These are phyloP conservation scores for Boletus huronensis DNA, from an alignment of 768 basidiomycete genomes.

Conservation along the genomic window DNA sequence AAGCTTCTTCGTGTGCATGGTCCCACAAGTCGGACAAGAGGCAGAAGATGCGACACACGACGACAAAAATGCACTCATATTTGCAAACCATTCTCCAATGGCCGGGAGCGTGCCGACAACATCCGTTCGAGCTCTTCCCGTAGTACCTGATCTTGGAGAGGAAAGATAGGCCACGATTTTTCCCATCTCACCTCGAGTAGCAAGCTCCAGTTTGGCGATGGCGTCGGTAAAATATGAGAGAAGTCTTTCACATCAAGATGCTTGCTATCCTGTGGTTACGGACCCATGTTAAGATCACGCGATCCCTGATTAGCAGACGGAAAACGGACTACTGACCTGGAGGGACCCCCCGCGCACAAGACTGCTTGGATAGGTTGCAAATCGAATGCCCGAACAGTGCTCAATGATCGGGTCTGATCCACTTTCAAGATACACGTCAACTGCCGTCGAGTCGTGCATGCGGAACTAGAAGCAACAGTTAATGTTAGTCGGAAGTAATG, in stretches of 20 bases:
- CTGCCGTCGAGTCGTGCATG: slow-evolving; percentile 70
- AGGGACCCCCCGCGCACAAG: background rate
- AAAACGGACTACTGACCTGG: slow-evolving; percentile 15
- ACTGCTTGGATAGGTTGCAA: slow-evolving; percentile 55
- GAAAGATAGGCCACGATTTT: slow-evolving; percentile 21
- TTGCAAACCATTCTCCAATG: background rate
- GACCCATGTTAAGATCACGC: background rate
- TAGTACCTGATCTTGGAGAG: slow-evolving; percentile 16
- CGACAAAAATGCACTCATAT: background rate
- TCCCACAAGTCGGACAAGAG: background rate
- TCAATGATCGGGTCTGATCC: slow-evolving; percentile 80
- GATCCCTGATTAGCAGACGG: background rate
- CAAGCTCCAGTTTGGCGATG: slow-evolving; percentile 71
- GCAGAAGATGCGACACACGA: background rate
- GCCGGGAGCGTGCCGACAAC: slow-evolving; percentile 3
- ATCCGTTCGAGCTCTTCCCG: slow-evolving; percentile 18
- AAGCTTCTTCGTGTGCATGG: background rate
- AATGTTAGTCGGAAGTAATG: background rate
- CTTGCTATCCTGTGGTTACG: slow-evolving; percentile 30
- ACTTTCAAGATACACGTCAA: slow-evolving; percentile 65
- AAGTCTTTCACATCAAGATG: slow-evolving; percentile 73
- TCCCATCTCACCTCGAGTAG: slow-evolving; percentile 16
- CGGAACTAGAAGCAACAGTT: slow-evolving; percentile 57
- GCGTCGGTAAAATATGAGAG: slow-evolving; percentile 71
- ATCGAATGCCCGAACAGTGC: slow-evolving; percentile 58